Percentiles rank a stretch among this genome's conserved stretches.
Evolutionary conservation across 139 green algal species (phyloP).

Genomic region (Ostreobium quekettii): DNA sequence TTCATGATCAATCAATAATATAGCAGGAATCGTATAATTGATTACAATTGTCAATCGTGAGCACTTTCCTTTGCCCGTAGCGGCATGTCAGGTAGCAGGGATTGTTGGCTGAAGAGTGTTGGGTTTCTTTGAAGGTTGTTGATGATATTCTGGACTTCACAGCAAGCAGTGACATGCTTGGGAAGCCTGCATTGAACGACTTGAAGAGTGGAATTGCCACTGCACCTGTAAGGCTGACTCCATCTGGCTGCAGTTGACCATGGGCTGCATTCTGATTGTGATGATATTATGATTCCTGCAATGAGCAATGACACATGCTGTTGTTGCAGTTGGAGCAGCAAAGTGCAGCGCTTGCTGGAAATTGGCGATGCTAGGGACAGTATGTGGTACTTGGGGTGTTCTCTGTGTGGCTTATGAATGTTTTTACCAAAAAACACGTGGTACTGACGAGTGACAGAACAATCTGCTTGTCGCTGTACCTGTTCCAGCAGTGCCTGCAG

Average conservation of each 20-base stretch:
- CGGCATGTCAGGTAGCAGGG: background rate
- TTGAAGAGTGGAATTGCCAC: constrained; percentile 82
- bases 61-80: background rate
- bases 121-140: constrained; percentile 56
- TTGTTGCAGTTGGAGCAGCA: background rate
- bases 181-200: constrained; percentile 92
- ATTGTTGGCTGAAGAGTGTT: background rate
- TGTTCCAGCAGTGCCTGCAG: no score
- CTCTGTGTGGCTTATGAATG: no score
- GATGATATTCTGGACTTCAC: constrained; percentile 96
- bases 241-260: no score
- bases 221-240: constrained; percentile 57
- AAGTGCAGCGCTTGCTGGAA: background rate
- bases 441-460: no score
- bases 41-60: background rate
- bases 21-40: background rate
- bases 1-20: background rate
- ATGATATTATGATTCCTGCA: background rate
- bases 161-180: constrained; percentile 55
- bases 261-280: background rate
- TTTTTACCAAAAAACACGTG: no score
- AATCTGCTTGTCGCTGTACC: no score
- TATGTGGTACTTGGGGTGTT: background rate
- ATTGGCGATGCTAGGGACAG: background rate
- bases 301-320: background rate